Conservation (phyloP, 257 asterid genomes). For the Paulownia fortunei region DNA sequence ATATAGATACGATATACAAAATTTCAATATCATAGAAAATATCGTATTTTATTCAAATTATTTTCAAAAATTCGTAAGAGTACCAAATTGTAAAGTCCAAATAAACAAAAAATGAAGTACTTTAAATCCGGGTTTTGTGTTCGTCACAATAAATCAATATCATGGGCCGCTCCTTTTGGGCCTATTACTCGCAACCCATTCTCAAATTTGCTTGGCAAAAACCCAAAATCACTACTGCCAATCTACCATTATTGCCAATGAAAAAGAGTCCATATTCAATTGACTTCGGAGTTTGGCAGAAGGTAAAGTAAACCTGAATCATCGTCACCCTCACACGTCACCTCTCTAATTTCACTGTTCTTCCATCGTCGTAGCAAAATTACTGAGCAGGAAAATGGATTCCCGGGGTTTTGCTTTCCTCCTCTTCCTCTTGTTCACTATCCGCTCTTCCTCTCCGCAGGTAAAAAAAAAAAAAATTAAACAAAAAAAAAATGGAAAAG, state of each 20-base stretch:
- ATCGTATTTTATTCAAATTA: too few species aligned
- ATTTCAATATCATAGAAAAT: too few species aligned
- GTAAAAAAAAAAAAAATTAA: constrained; percentile 22
- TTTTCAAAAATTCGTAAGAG: too few species aligned
- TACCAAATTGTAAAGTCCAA: too few species aligned
- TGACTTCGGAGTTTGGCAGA: background rate
- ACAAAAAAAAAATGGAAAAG: too few species aligned
- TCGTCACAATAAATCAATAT: background rate
- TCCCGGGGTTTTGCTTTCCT: constrained; percentile 27
- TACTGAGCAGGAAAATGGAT: constrained; percentile 43
- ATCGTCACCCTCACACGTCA: background rate
- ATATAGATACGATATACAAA: too few species aligned
- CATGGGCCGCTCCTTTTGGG: background rate
- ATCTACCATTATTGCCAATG: too few species aligned
- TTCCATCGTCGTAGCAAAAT: constrained; percentile 8
- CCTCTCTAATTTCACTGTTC: constrained; percentile 18
- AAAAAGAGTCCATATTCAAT: background rate
- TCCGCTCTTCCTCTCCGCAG: constrained; percentile 46
- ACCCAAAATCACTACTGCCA: background rate
- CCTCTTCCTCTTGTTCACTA: constrained; percentile 39
- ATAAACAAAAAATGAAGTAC: too few species aligned
- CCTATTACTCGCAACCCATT: background rate
- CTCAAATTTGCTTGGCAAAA: background rate
- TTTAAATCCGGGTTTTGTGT: too few species aligned
- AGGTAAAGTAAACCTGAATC: constrained; percentile 25